These are phyloP conservation scores for Zymoseptoria tritici DNA, from an alignment of 2,329 filamentous ascomycete genomes.

Conservation along the genomic window DNA sequence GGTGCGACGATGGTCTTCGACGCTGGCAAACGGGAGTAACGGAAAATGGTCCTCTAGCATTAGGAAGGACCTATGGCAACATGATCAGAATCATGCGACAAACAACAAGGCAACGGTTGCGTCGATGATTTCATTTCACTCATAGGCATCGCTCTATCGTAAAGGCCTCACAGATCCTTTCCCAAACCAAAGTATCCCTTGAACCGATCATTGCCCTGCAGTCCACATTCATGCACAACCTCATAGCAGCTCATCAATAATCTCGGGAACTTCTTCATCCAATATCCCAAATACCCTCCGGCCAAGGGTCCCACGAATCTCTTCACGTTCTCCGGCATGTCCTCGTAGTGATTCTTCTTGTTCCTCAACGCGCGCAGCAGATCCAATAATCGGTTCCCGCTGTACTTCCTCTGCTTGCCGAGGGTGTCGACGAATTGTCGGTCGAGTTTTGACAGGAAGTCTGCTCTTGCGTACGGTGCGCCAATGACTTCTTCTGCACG, in stretches of 20 bases:
- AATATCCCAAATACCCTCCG: constrained; percentile 71
- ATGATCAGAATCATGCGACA: no score
- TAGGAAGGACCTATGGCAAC: no score
- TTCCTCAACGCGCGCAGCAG: constrained; percentile 82
- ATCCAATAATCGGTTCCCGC: constrained; percentile 73
- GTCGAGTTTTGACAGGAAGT: constrained; percentile 72
- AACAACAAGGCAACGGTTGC: no score
- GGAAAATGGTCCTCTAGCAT: no score
- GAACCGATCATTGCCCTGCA: constrained; percentile 60
- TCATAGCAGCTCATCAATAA: constrained; percentile 73
- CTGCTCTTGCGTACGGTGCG: constrained; percentile 50
- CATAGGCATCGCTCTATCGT: background rate
- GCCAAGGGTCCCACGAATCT: constrained; percentile 64
- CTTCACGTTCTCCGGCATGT: constrained; percentile 78
- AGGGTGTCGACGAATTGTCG: constrained; percentile 79
- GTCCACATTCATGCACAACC: constrained; percentile 59
- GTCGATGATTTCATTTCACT: background rate
- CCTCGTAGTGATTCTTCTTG: constrained; percentile 96
- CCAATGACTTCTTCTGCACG: constrained; percentile 39
- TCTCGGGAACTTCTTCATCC: constrained; percentile 70
- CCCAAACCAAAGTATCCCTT: constrained; percentile 56
- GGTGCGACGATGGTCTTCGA: no score
- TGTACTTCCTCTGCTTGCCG: constrained; percentile 93
- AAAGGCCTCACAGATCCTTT: background rate
- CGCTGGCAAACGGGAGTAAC: no score